A percentile compares a stretch with the other conserved stretches of the same genome.
Evolutionary conservation across 768 basidiomycete species (phyloP).

Genomic region (Russula sp.): DNA sequence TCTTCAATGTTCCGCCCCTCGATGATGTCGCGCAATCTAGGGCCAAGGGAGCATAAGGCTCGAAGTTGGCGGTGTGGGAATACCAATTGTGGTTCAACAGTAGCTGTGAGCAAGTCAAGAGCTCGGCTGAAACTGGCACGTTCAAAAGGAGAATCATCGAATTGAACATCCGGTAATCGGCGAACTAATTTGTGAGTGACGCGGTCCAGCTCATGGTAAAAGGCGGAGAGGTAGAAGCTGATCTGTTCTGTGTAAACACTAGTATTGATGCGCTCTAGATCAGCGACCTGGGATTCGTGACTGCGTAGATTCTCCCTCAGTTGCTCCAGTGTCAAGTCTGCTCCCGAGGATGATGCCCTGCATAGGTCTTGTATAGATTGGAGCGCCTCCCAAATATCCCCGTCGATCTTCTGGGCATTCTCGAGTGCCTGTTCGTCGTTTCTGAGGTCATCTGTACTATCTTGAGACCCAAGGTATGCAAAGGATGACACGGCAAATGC

Average conservation of each 20-base stretch:
- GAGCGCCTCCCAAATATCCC: slow-evolving; percentile 1
- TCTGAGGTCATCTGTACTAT: too few relatives aligned
- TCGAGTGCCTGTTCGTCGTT: too few relatives aligned
- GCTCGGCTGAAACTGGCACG: not conserved
- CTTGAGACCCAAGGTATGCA: too few relatives aligned
- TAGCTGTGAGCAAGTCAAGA: not conserved
- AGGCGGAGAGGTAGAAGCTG: not conserved
- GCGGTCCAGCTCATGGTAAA: not conserved
- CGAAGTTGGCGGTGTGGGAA: not conserved
- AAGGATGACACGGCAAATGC: too few relatives aligned
- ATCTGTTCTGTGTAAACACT: not conserved
- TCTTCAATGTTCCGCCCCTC: not conserved
- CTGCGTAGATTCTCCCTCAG: not conserved
- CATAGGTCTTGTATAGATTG: not conserved
- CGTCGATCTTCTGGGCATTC: slow-evolving; percentile 10
- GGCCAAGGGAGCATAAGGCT: not conserved
- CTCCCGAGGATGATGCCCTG: not conserved
- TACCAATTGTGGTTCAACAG: not conserved
- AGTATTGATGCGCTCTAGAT: slow-evolving; percentile 1
- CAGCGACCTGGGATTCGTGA: not conserved
- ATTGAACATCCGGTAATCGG: slow-evolving; percentile 1
- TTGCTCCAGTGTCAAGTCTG: slow-evolving; percentile 4
- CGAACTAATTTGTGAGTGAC: not conserved
- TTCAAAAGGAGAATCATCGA: not conserved
- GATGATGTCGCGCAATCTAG: not conserved